Conservation (phyloP, 352 stramenopile genomes). For the Phytophthora kernoviae region DNA sequence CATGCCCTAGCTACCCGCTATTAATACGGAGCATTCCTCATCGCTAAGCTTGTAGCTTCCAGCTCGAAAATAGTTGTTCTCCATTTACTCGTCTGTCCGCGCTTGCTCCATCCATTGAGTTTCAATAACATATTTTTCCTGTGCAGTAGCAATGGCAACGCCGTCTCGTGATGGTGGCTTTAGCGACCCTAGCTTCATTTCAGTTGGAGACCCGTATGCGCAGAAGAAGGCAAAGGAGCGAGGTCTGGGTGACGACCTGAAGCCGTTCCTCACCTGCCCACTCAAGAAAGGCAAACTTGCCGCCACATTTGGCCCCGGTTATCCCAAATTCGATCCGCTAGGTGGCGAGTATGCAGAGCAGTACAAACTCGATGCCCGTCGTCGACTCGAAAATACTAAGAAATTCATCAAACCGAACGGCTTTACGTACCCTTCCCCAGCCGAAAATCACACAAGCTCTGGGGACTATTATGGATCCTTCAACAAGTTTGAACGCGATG, state of each 20-base stretch:
- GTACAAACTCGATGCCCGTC: slow-evolving; percentile 74
- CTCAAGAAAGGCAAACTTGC: slow-evolving; percentile 65
- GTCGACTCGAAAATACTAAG: slow-evolving; percentile 74
- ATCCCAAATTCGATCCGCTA: slow-evolving; percentile 68
- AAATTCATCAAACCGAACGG: slow-evolving; percentile 72
- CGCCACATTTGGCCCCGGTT: slow-evolving; percentile 65
- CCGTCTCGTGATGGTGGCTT: slow-evolving; percentile 74
- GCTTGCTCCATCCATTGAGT: not conserved
- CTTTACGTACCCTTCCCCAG: slow-evolving; percentile 65
- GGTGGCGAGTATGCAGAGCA: slow-evolving; percentile 64
- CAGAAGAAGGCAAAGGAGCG: slow-evolving; percentile 53
- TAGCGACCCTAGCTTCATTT: slow-evolving; percentile 72
- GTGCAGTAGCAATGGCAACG: slow-evolving; percentile 18
- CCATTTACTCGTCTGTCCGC: slow-evolving; percentile 3
- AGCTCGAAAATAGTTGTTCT: slow-evolving; percentile 26
- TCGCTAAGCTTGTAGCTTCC: too few species aligned
- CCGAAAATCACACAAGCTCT: slow-evolving; percentile 62
- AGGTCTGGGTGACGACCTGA: slow-evolving; percentile 57
- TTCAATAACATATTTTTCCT: slow-evolving; percentile 4
- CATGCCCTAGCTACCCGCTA: slow-evolving; percentile 11
- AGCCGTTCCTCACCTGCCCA: slow-evolving; percentile 77
- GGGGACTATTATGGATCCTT: slow-evolving; percentile 82
- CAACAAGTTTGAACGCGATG: slow-evolving; percentile 60
- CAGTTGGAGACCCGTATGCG: slow-evolving; percentile 64
- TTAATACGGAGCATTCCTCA: slow-evolving; percentile 11